Base-by-base conservation (phyloP, 2,329 filamentous ascomycete genomes). In the Aspergillus candidus region DNA sequence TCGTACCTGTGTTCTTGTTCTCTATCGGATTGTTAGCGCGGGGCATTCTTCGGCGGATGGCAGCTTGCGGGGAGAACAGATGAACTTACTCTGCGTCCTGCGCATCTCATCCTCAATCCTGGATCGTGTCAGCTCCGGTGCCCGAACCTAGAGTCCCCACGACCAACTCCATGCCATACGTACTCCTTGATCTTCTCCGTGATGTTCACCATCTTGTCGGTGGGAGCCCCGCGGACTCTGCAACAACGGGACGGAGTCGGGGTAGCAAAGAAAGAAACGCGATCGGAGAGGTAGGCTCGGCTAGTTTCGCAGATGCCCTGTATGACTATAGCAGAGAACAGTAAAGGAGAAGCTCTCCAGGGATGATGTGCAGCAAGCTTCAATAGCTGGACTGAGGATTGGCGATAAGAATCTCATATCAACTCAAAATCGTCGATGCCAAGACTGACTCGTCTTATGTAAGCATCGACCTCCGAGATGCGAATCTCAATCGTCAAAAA, bases 41-140 rank as follows among this genome's bases (percentile, higher is more conserved):
- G 54, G 57, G 56, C 22, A 27, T 27, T 27, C 22, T 59, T 51
- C 45, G 50, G 38, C 43, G 17, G 46, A 51, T 18, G 12, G 17
- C 34, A 11, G 35, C 22, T 31, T 32, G 38, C 22, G 41, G 29
- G n/a, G 44, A 36, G 34, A 37, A 42, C 35, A 43, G 44, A 50
- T 32, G 40, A 33, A 60, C 80, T 75, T 81, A 95, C 91, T 98
- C 75, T 98, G 93, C 61, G 93, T 98, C 82, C 81, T 91, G 69
- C 81, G 84, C 93, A 98, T 98, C 84, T 98, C 93, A 73, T 95
- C 90, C 80, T 98, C 93, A 62, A 98, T 98, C 83, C 91, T 96
- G 57, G 41, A 40, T 7, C 50, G 38, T 38, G 37, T 37, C 40
- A 31, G n/a, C 14, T 14, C n/a, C n/a, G n/a, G n/a, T n/a, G n/a